Evolutionary conservation across 2,329 filamentous ascomycete species (phyloP), one percentile per base, ranked within the genome.

Genomic region (Aspergillus texensis): DNA sequence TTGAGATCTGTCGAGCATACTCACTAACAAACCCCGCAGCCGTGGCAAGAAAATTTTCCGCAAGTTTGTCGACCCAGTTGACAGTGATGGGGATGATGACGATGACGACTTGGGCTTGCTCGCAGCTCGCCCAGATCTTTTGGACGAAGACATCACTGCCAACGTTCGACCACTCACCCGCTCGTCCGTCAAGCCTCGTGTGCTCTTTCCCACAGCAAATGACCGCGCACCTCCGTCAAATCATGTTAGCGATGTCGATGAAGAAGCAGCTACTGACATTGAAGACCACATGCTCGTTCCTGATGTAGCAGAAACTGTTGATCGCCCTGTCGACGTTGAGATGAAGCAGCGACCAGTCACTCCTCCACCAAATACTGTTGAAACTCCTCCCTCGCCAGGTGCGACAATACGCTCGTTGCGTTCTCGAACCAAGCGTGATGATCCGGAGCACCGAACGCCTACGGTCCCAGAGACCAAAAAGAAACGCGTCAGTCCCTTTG

Each of bases 21-120:
- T n/a, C 26, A 41, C 75, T 81, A 72, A 78, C 67, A 50, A 55
- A 30, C 45, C 55, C 56, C 36, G 4, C 67, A 88, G 86, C 75
- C 87, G 88, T 61, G 87, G 87, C 70, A 86, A 84, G 76, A 88
- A 86, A 71, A 76, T 87, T 45, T 88, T 86, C 77, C 83, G 83
- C 71, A 83, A 81, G 66, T 88, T 86, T 71, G 77, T 80, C 28
- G 79, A 82, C 46, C 74, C 75, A 4, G 72, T 62, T 8, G 74
- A 79, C 21, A 77, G 78, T 53, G 78, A 81, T 41, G 74, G 70
- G 9, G 75, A 76, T 57, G 80, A 82, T 21, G 77, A 78, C 66
- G 76, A 82, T 53, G 73, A 76, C 58, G 79, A 81, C 59, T 62
- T 80, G 60, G 80, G 80, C 41, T 72, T 82, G 57, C 72, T 82